Conservation (phyloP, 2,329 filamentous ascomycete species). For the Fusarium bulbicola region DNA sequence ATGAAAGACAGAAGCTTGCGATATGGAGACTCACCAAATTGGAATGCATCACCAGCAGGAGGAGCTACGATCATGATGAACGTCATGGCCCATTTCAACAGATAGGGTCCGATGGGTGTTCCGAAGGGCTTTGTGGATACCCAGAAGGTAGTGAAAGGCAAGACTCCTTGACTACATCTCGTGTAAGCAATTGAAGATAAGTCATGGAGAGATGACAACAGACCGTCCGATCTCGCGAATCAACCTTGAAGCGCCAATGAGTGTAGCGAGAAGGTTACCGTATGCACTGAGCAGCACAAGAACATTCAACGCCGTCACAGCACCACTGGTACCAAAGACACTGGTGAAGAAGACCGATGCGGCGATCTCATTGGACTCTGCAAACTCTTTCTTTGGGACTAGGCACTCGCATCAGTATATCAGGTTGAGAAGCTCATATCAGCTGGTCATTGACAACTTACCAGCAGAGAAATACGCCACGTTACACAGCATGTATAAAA, state of each 20-base stretch:
- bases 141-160: conserved; percentile 69
- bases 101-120: conserved; percentile 68
- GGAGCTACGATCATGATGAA: conserved; percentile 68
- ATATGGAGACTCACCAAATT: too few relatives aligned
- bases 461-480: conserved; percentile 67
- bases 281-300: conserved; percentile 67
- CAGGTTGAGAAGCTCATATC: too few relatives aligned
- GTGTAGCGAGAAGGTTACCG: conserved; percentile 65
- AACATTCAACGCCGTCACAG: conserved; percentile 64
- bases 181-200: too few relatives aligned
- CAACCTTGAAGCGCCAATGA: conserved; percentile 64
- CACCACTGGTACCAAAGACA: conserved; percentile 62
- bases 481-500: conserved; percentile 67
- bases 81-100: conserved; percentile 66
- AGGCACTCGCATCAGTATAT: conserved; percentile 36
- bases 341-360: conserved; percentile 68
- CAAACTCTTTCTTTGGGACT: conserved; percentile 63
- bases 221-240: conserved; percentile 67
- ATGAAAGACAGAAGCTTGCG: too few relatives aligned
- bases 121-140: conserved; percentile 70
- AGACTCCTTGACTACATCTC: conserved; percentile 59
- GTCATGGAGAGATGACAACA: too few relatives aligned
- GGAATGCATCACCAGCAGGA: conserved; percentile 71
- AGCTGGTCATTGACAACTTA: too few relatives aligned
- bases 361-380: conserved; percentile 61